Evolutionary conservation across 441 rosid species (phyloP).

Genomic region (Populus hybrid): DNA sequence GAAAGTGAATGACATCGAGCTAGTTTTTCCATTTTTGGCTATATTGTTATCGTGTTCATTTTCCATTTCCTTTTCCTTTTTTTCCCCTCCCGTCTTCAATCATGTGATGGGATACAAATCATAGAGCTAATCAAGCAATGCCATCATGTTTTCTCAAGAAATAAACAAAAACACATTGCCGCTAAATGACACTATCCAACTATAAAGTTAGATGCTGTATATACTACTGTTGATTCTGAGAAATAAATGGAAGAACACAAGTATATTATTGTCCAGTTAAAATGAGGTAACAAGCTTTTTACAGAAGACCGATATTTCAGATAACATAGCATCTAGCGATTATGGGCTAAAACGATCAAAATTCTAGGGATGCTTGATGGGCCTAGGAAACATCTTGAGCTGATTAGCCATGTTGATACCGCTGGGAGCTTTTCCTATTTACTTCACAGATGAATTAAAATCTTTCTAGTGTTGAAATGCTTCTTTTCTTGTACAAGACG

Average conservation of each 20-base stretch:
- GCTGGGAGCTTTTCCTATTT: too few relatives aligned
- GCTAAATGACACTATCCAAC: not conserved
- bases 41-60: not conserved
- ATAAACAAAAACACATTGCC: not conserved
- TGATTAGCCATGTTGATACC: too few relatives aligned
- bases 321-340: not conserved
- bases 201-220: too few relatives aligned
- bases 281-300: too few relatives aligned
- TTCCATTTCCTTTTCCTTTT: not conserved
- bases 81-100: too few relatives aligned
- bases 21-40: constrained; percentile 18
- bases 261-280: not conserved
- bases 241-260: not conserved
- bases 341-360: not conserved
- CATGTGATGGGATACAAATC: not conserved
- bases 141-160: not conserved
- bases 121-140: not conserved
- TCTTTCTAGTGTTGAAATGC: not conserved
- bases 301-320: too few relatives aligned
- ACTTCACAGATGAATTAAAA: too few relatives aligned
- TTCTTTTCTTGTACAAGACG: not conserved
- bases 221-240: too few relatives aligned
- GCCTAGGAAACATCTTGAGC: not conserved
- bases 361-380: not conserved
- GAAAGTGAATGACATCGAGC: constrained; percentile 22